Conservation (phyloP, 2,329 filamentous ascomycete species). For the Trichoderma sp. region DNA sequence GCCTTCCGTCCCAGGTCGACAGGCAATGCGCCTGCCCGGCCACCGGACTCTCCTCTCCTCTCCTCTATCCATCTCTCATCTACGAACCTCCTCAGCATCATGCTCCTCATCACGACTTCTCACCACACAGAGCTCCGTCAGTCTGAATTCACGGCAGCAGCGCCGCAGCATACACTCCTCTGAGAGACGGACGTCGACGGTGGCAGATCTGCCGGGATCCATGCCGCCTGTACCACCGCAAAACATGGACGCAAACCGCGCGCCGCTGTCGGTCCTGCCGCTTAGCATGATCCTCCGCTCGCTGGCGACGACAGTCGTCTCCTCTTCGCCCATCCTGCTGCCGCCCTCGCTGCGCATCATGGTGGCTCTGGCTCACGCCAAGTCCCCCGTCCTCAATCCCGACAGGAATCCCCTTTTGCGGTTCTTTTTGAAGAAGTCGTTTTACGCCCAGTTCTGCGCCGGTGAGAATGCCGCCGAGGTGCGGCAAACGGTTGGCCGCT, state of each 20-base stretch:
- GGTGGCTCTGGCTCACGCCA: constrained; percentile 65
- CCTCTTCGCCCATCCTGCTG: constrained; percentile 67
- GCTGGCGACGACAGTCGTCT: constrained; percentile 65
- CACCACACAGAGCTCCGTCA: not conserved
- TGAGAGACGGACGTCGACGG: constrained; percentile 35
- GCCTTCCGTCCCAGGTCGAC: constrained; percentile 25
- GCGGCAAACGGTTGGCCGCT: constrained; percentile 55
- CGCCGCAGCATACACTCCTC: constrained; percentile 37
- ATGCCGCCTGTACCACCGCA: constrained; percentile 28
- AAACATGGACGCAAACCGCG: constrained; percentile 28
- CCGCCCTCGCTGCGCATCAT: constrained; percentile 67
- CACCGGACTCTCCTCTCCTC: constrained; percentile 18
- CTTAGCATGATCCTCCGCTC: constrained; percentile 65
- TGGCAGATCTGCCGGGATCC: constrained; percentile 33
- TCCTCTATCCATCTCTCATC: constrained; percentile 3
- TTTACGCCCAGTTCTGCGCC: constrained; percentile 89
- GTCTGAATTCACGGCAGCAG: constrained; percentile 3
- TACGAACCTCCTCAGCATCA: constrained; percentile 16
- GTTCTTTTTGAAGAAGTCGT: constrained; percentile 71
- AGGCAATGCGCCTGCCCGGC: constrained; percentile 24
- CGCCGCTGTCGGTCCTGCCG: constrained; percentile 64
- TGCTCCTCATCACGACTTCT: constrained; percentile 20
- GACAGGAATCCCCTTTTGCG: constrained; percentile 72
- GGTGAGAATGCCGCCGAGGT: constrained; percentile 72
- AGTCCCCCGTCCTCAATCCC: constrained; percentile 63